These are phyloP conservation scores for Abrus pulchellus DNA, from an alignment of 306 rosid genomes.

Conservation along the genomic window DNA sequence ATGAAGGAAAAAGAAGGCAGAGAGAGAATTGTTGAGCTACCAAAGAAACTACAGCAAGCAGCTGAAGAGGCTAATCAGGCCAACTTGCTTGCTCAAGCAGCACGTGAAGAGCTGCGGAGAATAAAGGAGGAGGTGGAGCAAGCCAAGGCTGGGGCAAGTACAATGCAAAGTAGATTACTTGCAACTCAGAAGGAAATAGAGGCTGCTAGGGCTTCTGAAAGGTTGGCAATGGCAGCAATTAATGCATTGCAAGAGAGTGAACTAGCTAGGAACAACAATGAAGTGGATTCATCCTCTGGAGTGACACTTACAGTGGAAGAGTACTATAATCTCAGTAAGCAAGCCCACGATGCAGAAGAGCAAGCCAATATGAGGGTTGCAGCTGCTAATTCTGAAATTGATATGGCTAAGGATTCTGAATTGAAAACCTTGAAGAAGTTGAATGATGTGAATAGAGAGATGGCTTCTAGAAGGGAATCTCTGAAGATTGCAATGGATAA, in stretches of 20 bases:
- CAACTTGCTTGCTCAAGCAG: slow-evolving; percentile 67
- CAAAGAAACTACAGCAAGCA: slow-evolving; percentile 76
- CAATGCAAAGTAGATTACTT: slow-evolving; percentile 77
- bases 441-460: slow-evolving; percentile 74
- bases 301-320: slow-evolving; percentile 81
- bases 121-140: slow-evolving; percentile 82
- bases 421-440: slow-evolving; percentile 71
- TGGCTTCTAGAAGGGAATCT: slow-evolving; percentile 73
- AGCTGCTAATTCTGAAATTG: slow-evolving; percentile 72
- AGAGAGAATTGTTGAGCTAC: slow-evolving; percentile 69
- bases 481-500: slow-evolving; percentile 77
- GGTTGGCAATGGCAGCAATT: slow-evolving; percentile 77
- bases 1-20: slow-evolving; percentile 81
- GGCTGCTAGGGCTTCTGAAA: slow-evolving; percentile 90
- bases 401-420: slow-evolving; percentile 81
- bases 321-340: slow-evolving; percentile 86
- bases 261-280: slow-evolving; percentile 55
- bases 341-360: slow-evolving; percentile 84
- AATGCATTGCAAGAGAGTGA: slow-evolving; percentile 93
- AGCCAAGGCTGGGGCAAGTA: slow-evolving; percentile 89
- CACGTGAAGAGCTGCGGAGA: slow-evolving; percentile 70
- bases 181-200: slow-evolving; percentile 93
- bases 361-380: slow-evolving; percentile 71
- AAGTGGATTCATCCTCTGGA: slow-evolving; percentile 60
- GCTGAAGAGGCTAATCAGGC: slow-evolving; percentile 82